Base-by-base conservation (phyloP, 2,329 filamentous ascomycete genomes). In the Aspergillus amoenus region DNA sequence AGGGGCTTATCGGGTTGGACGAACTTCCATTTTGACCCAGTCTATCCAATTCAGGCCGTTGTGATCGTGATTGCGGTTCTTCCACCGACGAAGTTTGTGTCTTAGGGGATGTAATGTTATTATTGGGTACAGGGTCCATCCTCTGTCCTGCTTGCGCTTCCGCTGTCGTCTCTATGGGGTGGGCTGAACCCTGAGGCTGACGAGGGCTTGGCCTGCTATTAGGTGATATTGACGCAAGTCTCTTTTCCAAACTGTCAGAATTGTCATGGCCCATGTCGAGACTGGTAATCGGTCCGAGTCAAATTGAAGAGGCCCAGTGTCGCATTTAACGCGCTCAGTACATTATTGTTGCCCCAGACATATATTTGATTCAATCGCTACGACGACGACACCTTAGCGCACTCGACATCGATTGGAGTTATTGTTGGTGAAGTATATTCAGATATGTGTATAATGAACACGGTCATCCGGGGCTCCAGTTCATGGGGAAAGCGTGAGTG, bases 261-360 rank as follows among this genome's bases (percentile, higher is more conserved):
- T 52, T 48, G 56, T 57, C 68, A 69, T 71, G 62, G 57, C 68
- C 68, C 71, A 74, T 73, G 39, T 63, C 71, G 64, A 61, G 51
- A 56, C 57, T 30, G 52, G 53, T 55, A 54, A 46, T 43, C 57
- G 51, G 34, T 50, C 41, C 24, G 15, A 32, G 52, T 46, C 50
- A 44, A 18, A 49, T 34, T 39, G 30, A 55, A 54, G 52, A 42
- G 27, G 48, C 37, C 51, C 51, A 59, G 51, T 41, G 49, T 54
- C 30, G 22, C 32, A 57, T 41, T 13, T 22, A 57, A 30, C 34
- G 37, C 49, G 18, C 18, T 56, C 32, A 59, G 48, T 61, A 55
- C 61, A 63, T 63, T 40, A 42, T 61, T 32, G 13, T 49, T 18
- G 32, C 6, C 15, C 24, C 11, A 41, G 6, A 40, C n/a, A 37